These are phyloP conservation scores for Colletotrichum zoysiae DNA, from an alignment of 2,329 filamentous ascomycete genomes.

Conservation along the genomic window DNA sequence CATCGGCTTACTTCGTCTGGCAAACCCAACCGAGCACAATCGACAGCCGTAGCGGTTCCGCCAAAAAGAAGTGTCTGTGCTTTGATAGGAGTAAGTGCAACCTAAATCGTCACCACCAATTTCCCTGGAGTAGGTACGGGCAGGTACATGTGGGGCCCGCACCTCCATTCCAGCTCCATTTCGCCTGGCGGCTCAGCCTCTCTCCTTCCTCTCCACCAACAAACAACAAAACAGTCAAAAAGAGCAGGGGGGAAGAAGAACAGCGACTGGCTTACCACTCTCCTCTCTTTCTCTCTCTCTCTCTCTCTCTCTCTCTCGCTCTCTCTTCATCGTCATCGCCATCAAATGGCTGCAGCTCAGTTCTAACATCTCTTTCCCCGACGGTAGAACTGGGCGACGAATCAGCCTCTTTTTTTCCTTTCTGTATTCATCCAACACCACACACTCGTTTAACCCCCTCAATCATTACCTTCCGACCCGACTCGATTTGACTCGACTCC, in stretches of 20 bases:
- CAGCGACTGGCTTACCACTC: slow-evolving; percentile 6
- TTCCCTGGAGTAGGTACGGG: slow-evolving; percentile 36
- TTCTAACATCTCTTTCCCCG: slow-evolving; percentile 30
- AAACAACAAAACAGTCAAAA: slow-evolving; percentile 39
- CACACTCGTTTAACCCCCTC: slow-evolving; percentile 35
- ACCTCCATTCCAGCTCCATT: slow-evolving; percentile 37
- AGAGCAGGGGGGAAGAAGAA: slow-evolving; percentile 32
- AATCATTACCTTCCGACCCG: slow-evolving; percentile 25
- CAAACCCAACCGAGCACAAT: slow-evolving; percentile 24
- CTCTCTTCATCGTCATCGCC: slow-evolving; percentile 5
- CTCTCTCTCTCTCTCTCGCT: slow-evolving; percentile 16
- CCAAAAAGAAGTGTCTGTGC: slow-evolving; percentile 32
- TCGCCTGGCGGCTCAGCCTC: slow-evolving; percentile 39
- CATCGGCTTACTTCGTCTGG: neutral
- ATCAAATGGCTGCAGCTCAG: slow-evolving; percentile 34
- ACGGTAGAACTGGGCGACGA: slow-evolving; percentile 31
- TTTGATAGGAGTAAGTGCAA: slow-evolving; percentile 39
- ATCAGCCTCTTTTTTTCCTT: slow-evolving; percentile 8
- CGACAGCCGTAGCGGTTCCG: slow-evolving; percentile 11
- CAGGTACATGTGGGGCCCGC: slow-evolving; percentile 37
- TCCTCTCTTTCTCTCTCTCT: neutral
- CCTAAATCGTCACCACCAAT: slow-evolving; percentile 36
- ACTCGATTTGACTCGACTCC: slow-evolving; percentile 22
- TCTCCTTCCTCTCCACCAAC: slow-evolving; percentile 38
- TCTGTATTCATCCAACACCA: slow-evolving; percentile 24